Conservation (phyloP, 2,329 filamentous ascomycete species). For the Aureobasidium sp. region DNA sequence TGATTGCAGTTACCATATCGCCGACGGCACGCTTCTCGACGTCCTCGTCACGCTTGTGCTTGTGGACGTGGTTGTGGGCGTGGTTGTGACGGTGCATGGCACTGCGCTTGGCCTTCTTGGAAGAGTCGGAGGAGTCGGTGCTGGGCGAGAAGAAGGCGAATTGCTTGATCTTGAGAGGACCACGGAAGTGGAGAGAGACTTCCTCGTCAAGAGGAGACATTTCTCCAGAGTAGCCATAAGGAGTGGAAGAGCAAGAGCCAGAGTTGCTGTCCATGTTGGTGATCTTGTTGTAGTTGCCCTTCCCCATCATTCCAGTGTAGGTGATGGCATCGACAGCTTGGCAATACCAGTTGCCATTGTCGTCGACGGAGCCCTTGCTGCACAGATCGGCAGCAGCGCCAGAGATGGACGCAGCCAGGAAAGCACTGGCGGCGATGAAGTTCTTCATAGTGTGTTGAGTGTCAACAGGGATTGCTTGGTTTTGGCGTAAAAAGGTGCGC, state of each 20-base stretch:
- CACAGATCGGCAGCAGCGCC: conserved; percentile 23
- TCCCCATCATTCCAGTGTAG: conserved; percentile 49
- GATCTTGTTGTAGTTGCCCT: conserved; percentile 55
- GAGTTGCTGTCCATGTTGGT: conserved; percentile 51
- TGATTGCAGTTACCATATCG: conserved; percentile 50
- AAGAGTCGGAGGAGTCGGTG: conserved; percentile 25
- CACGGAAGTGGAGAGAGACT: conserved; percentile 66
- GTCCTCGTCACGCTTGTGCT: conserved; percentile 39
- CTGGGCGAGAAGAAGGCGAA: conserved; percentile 60
- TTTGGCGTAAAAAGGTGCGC: background rate
- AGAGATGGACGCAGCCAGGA: conserved; percentile 17
- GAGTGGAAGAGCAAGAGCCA: conserved; percentile 48
- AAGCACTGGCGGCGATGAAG: conserved; percentile 15
- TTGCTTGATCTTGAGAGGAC: conserved; percentile 59
- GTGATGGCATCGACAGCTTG: conserved; percentile 57
- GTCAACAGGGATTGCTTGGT: background rate
- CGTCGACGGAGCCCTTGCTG: conserved; percentile 25
- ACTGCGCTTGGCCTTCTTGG: conserved; percentile 32
- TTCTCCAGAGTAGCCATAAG: conserved; percentile 51
- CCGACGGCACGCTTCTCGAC: conserved; percentile 43
- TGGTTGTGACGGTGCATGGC: conserved; percentile 27
- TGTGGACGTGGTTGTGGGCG: conserved; percentile 36
- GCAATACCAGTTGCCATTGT: conserved; percentile 59
- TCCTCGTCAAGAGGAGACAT: conserved; percentile 64
- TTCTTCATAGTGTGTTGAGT: conserved; percentile 15